These are phyloP conservation scores for Mortierella sp. DNA, from an alignment of 371 early-diverging fungal species.

Conservation along the genomic window DNA sequence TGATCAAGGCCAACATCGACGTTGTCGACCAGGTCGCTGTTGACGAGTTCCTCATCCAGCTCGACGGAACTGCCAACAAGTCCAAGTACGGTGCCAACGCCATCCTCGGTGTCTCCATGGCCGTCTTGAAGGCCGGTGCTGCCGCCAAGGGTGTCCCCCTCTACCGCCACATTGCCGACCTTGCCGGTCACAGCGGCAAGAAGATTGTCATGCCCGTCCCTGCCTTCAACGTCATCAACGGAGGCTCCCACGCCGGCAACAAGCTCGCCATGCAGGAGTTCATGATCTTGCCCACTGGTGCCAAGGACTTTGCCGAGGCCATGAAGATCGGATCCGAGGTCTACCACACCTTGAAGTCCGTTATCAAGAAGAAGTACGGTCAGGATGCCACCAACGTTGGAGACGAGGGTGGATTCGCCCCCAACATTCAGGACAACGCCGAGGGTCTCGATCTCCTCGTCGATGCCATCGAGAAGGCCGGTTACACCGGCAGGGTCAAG, in stretches of 20 bases:
- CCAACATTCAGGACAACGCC: slow-evolving; percentile 97
- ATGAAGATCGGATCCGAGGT: slow-evolving; percentile 98
- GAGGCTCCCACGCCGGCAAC: slow-evolving; percentile 99
- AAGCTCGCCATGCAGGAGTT: slow-evolving; percentile 99
- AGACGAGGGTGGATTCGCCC: slow-evolving; percentile 99
- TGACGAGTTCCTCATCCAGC: slow-evolving; percentile 91
- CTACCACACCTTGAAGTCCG: slow-evolving; percentile 94
- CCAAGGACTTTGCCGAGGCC: slow-evolving; percentile 92
- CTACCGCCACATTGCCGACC: slow-evolving; percentile 92
- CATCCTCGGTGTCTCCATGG: slow-evolving; percentile 98
- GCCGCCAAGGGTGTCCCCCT: slow-evolving; percentile 92
- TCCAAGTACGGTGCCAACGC: slow-evolving; percentile 98
- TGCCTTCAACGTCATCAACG: slow-evolving; percentile 99
- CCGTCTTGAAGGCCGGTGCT: slow-evolving; percentile 97
- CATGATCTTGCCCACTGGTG: slow-evolving; percentile 99
- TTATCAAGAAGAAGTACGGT: slow-evolving; percentile 98
- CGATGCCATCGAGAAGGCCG: slow-evolving; percentile 91
- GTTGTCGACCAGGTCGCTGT: slow-evolving; percentile 91
- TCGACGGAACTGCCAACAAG: slow-evolving; percentile 98
- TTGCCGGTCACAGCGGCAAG: slow-evolving; percentile 81
- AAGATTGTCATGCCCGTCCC: slow-evolving; percentile 97
- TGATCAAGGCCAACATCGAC: slow-evolving; percentile 81
- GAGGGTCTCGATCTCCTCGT: slow-evolving; percentile 97
- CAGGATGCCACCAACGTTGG: slow-evolving; percentile 99
- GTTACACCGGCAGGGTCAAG: slow-evolving; percentile 95